Base-by-base conservation (phyloP, 768 basidiomycete genomes). In the Dictyophora rubrovolvata region DNA sequence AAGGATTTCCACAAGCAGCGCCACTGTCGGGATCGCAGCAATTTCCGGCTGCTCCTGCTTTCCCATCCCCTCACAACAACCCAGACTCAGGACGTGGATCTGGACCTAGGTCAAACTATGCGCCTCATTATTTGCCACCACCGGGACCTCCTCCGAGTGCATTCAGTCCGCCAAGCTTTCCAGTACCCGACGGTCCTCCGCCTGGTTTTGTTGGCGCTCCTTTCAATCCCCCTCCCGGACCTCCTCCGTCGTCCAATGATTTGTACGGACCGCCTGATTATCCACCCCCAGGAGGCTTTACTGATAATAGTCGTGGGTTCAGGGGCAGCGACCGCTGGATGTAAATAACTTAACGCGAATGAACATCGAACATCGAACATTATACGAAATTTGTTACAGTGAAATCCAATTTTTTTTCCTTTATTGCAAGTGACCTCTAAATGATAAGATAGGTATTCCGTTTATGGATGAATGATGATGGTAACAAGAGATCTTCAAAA, bases 201-300 rank as follows among this genome's bases (percentile, higher is more conserved):
- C 51, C 63, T 48, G 50, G 57, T 20, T 58, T 56, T 22, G 55
- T 59, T 35, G 53, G 51, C 20, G 61, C 42, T 51, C 50, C 60
- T 28, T 54, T 54, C 56, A 63, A 61, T 58, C 62, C 65, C 49
- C 46, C 53, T n/a, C 36, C 62, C 17, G 55, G 61, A 0, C 73
- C 70, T 50, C 65, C 63, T 16, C 78, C 77, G 67, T 77, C 77
- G 28, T 71, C 69, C 47, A 68, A 69, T 5, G 69, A 68, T 47
- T 65, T 65, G 17, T 72, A 70, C 60, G 69, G 69, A 46, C 59
- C 58, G 37, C 37, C 51, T 10, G 36, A 16, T 14, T 59, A 59
- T 17, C 57, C 22, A 16, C 57, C 56, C 2, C 56, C 57, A 10
- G 35, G 23, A 17, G 54, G 55, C 22, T 56, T 42, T 23, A 36